Conservation (phyloP, 1,284 basidiomycete genomes). For the Chalciporus sp. region DNA sequence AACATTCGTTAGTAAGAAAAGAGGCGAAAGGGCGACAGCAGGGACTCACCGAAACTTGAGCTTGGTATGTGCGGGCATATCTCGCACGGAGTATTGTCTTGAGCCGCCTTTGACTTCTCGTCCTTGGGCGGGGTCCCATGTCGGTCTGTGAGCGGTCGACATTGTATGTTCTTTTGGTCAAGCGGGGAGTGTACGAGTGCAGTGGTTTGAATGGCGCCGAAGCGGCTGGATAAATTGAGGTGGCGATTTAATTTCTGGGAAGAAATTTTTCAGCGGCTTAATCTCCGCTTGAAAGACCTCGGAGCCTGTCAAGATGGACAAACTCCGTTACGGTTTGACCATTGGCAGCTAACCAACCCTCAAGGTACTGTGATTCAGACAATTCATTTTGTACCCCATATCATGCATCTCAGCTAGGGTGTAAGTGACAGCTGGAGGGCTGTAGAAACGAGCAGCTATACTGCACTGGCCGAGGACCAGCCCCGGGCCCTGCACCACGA, state of each 20-base stretch:
- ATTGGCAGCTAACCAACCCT: background rate
- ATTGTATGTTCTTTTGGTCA: slow-evolving; percentile 31
- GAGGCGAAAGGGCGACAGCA: background rate
- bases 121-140: slow-evolving; percentile 89
- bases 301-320: too few species aligned
- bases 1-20: background rate
- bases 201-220: background rate
- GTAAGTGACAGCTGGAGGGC: too few species aligned
- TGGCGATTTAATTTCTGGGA: background rate
- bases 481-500: too few species aligned
- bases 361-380: background rate
- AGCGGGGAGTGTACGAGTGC: background rate
- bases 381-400: too few species aligned
- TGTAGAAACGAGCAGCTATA: too few species aligned
- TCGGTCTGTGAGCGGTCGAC: slow-evolving; percentile 88
- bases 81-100: slow-evolving; percentile 85
- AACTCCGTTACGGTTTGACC: too few species aligned
- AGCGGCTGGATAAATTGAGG: background rate
- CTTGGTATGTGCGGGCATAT: slow-evolving; percentile 92
- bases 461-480: too few species aligned
- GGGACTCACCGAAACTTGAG: slow-evolving; percentile 84
- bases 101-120: slow-evolving; percentile 85
- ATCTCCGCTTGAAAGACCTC: background rate
- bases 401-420: too few species aligned
- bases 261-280: background rate